phyloP scores from a whole-genome alignment of 176 grass and related monocot species.

The Avena atlantica region DNA sequence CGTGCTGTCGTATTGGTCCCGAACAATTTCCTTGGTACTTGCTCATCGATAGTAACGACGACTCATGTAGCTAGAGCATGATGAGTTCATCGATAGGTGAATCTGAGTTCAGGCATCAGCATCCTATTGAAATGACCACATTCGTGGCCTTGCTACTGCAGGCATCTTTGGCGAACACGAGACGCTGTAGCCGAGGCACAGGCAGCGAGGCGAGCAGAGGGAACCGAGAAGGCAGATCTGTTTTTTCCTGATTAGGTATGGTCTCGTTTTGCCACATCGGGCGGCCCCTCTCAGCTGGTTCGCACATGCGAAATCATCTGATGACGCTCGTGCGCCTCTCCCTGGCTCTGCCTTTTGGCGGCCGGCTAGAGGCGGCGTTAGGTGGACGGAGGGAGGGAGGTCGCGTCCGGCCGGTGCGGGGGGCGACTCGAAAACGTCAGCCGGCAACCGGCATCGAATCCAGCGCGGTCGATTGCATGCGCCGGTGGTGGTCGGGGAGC shows the following conservation, averaged over 20 bases:
- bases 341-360: conserved; percentile 40
- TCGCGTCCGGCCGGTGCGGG: neutral
- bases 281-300: conserved; percentile 21
- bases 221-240: conserved; percentile 34
- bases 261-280: neutral
- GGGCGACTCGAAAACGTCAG: conserved; percentile 48
- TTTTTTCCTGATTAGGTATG: conserved; percentile 33
- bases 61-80: conserved; percentile 15
- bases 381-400: conserved; percentile 4
- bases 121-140: conserved; percentile 1
- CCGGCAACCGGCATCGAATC: neutral
- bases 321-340: conserved; percentile 26
- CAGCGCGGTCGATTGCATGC: conserved; percentile 24
- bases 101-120: conserved; percentile 36
- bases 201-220: neutral
- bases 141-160: conserved; percentile 26
- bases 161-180: conserved; percentile 48
- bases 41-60: neutral
- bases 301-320: conserved; percentile 4
- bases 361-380: conserved; percentile 37
- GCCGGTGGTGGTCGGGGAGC: neutral
- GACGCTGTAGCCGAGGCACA: conserved; percentile 40
- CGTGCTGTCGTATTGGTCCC: neutral
- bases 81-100: conserved; percentile 13
- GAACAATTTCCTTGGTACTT: conserved; percentile 14